Base-by-base conservation (phyloP, 768 basidiomycete species). In the Panellus pusillus region DNA sequence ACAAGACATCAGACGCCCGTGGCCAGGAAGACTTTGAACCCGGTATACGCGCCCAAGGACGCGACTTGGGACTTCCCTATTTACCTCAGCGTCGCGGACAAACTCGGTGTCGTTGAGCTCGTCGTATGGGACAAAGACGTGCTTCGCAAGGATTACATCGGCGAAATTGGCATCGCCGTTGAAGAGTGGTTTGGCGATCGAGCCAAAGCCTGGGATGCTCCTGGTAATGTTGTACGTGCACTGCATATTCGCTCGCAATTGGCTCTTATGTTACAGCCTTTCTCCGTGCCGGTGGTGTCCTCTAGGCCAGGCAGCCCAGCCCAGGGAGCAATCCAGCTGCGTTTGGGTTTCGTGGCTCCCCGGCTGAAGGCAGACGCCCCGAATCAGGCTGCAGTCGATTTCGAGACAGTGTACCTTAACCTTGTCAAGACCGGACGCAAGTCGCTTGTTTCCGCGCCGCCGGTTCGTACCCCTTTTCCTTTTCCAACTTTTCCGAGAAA, bases 91-190 rank as follows among this genome's bases (percentile, higher is more conserved):
- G 78, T 89, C 24, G 85, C 86, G 0, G 87, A 89, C 61, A 75
- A 76, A 41, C 77, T 91, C 5, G 87, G 89, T 31, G 83, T 79
- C 2, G 62, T 98, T 39, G 94, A 98, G 69, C 74, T 93, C 31
- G 86, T 97, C 12, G 78, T 94, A 0, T 99, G 96, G 95, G 94
- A 95, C 70, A 93, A 88, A 73, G 95, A 98, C 69, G 74, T 91
- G 60, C 68, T 93, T 63, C 81, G 78, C 63, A 97, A 94, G 72
- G 96, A 98, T 41, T 99, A 97, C 67, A 78, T 99, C 14, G 97
- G 97, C 14, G 96, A 99, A 69, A 80, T 82, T 5, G 80, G 86
- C 0, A 60, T 98, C 7, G 80, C 83, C 0, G 66, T 96, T n/a
- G 86, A 86, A 17, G 84, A 90, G 31, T 96, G 93, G 92, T 97